A percentile compares a stretch with the other conserved stretches of the same genome.
These are phyloP conservation scores for Plectosphaerella plurivora DNA, from an alignment of 2,329 filamentous ascomycete species.

Conservation along the genomic window DNA sequence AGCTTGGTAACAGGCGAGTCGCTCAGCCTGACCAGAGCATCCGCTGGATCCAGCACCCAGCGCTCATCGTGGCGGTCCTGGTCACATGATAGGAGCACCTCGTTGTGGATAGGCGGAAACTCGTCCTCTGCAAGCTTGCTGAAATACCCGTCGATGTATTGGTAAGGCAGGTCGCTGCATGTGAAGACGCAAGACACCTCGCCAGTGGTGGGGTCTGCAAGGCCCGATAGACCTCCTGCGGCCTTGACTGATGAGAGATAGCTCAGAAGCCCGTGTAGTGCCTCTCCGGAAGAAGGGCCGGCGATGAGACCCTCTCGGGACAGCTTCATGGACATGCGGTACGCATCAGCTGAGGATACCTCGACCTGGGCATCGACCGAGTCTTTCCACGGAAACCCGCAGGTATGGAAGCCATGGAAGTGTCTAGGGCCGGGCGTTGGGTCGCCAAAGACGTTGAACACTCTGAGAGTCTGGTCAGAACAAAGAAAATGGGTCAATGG, in stretches of 20 bases:
- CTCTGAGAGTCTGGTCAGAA: not conserved
- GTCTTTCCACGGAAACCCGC: slow-evolving; percentile 5
- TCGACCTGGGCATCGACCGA: slow-evolving; percentile 2
- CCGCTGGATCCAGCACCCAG: slow-evolving; percentile 16
- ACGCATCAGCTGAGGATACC: slow-evolving; percentile 2
- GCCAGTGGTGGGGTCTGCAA: not conserved
- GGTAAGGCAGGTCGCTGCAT: slow-evolving; percentile 8
- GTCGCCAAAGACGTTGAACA: slow-evolving; percentile 5
- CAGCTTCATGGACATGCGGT: slow-evolving; percentile 7
- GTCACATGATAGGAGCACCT: slow-evolving; percentile 16
- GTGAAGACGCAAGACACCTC: slow-evolving; percentile 7
- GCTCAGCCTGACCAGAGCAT: slow-evolving; percentile 11
- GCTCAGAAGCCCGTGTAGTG: slow-evolving; percentile 2
- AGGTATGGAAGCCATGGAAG: slow-evolving; percentile 2
- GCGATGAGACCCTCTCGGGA: slow-evolving; percentile 7
- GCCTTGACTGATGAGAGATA: not conserved
- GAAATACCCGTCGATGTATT: slow-evolving; percentile 2
- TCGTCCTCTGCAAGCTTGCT: slow-evolving; percentile 1
- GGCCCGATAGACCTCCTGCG: not conserved
- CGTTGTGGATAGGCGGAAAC: slow-evolving; percentile 5
- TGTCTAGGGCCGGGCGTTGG: slow-evolving; percentile 5
- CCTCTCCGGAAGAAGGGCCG: slow-evolving; percentile 6
- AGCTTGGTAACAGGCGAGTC: not conserved
- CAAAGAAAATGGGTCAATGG: not conserved
- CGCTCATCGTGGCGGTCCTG: slow-evolving; percentile 19